phyloP scores from a whole-genome alignment of 352 stramenopile species.

The Peronospora tabacina region DNA sequence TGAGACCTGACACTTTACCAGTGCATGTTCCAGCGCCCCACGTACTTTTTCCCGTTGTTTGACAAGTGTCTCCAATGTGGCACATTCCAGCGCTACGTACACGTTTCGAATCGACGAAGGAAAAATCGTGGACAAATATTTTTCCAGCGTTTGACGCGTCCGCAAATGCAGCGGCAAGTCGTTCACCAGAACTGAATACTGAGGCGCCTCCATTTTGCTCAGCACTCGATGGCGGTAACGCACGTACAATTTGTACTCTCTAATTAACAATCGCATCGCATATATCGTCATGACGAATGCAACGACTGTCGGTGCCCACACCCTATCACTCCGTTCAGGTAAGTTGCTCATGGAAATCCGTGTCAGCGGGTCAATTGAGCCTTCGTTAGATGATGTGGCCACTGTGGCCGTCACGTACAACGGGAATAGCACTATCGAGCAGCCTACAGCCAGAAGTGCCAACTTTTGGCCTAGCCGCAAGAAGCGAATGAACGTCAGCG shows the following conservation, averaged over 20 bases:
- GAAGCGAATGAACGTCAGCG: conserved; percentile 62
- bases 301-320: conserved; percentile 57
- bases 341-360: conserved; percentile 77
- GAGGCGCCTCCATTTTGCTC: conserved; percentile 38
- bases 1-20: conserved; percentile 42
- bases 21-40: conserved; percentile 41
- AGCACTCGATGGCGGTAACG: conserved; percentile 52
- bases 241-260: conserved; percentile 64
- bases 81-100: conserved; percentile 66
- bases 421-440: conserved; percentile 56
- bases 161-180: conserved; percentile 56
- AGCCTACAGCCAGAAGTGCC: conserved; percentile 43
- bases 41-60: conserved; percentile 41
- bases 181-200: conserved; percentile 69
- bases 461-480: conserved; percentile 62
- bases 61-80: conserved; percentile 44
- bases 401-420: conserved; percentile 51
- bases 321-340: conserved; percentile 32
- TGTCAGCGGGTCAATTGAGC: conserved; percentile 42
- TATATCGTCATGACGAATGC: conserved; percentile 50
- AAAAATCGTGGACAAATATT: conserved; percentile 70
- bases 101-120: conserved; percentile 49
- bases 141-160: conserved; percentile 49
- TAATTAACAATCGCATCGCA: conserved; percentile 46
- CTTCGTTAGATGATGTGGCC: conserved; percentile 11